Percentiles rank a stretch among this genome's conserved stretches.
These are phyloP conservation scores for Ustilago nuda DNA, from an alignment of 1,284 basidiomycete genomes.

Conservation along the genomic window DNA sequence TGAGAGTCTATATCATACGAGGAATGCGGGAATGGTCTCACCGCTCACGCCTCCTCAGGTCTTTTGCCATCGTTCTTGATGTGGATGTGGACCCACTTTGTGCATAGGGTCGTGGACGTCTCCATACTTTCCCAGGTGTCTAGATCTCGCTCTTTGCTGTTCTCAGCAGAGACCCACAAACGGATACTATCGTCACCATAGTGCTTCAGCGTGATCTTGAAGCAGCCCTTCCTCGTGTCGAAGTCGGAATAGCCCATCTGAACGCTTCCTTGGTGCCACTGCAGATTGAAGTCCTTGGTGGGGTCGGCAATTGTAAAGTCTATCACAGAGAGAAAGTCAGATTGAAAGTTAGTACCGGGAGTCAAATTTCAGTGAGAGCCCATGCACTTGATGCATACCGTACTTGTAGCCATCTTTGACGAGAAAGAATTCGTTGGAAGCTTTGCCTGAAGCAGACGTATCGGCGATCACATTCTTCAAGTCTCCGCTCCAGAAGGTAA, in stretches of 20 bases:
- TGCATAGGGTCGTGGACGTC: constrained; percentile 4
- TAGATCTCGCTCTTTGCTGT: constrained; percentile 9
- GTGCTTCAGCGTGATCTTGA: constrained; percentile 8
- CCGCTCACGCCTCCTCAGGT: too few species aligned
- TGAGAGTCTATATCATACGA: neutral
- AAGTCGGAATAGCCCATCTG: constrained; percentile 11
- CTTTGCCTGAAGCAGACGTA: neutral
- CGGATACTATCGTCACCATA: too few species aligned
- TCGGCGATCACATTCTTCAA: neutral
- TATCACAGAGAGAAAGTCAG: neutral
- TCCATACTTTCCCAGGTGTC: neutral
- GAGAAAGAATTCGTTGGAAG: constrained; percentile 13
- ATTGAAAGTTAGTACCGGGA: neutral
- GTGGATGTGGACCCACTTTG: constrained; percentile 31
- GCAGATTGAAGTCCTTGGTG: constrained; percentile 4
- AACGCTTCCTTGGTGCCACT: neutral
- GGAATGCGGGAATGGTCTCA: neutral
- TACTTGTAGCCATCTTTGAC: constrained; percentile 18
- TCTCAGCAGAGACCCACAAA: constrained; percentile 33
- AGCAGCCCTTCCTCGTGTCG: constrained; percentile 10
- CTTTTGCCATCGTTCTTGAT: constrained; percentile 6
- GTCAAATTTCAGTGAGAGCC: neutral
- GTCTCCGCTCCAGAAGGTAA: constrained; percentile 11
- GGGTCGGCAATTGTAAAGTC: constrained; percentile 28
- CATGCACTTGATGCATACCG: constrained; percentile 8